Evolutionary conservation across 139 green algal genomes (phyloP).

Genomic region (Asterochloris erici): DNA sequence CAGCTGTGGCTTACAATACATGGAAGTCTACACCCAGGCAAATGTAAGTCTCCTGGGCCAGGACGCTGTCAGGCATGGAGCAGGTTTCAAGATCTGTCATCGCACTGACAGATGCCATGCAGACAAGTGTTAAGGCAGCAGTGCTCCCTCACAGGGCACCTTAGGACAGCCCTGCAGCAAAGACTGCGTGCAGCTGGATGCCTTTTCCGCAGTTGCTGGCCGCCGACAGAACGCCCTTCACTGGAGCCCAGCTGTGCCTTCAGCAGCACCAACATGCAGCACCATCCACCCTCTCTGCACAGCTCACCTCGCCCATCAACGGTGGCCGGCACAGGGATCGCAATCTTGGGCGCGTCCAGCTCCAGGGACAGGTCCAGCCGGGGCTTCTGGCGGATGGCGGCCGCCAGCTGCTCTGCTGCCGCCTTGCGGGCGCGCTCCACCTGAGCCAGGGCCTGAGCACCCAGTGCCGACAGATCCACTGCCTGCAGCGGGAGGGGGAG

Average conservation of each 20-base stretch:
- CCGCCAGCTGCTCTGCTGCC: constrained; percentile 49
- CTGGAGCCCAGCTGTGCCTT: background rate
- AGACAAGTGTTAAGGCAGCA: no score
- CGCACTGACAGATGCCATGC: no score
- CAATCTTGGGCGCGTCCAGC: constrained; percentile 85
- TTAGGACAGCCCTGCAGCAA: no score
- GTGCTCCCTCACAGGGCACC: no score
- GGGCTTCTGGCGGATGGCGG: constrained; percentile 40
- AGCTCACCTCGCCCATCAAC: constrained; percentile 12
- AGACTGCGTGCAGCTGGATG: no score
- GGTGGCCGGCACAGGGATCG: constrained; percentile 37
- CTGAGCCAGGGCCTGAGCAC: constrained; percentile 42
- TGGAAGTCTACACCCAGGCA: no score
- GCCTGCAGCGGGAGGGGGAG: constrained; percentile 14
- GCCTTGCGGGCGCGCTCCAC: constrained; percentile 51
- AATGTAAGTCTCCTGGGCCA: no score
- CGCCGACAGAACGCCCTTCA: no score
- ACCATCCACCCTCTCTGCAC: background rate
- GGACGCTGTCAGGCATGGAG: no score
- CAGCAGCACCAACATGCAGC: background rate
- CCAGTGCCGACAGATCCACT: constrained; percentile 46
- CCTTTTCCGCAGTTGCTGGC: no score
- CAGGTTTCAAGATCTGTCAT: no score
- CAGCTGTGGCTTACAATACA: no score
- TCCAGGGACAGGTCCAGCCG: constrained; percentile 56